Base-by-base conservation (phyloP, 1,284 basidiomycete species). In the Trichosporon coremiiforme region DNA sequence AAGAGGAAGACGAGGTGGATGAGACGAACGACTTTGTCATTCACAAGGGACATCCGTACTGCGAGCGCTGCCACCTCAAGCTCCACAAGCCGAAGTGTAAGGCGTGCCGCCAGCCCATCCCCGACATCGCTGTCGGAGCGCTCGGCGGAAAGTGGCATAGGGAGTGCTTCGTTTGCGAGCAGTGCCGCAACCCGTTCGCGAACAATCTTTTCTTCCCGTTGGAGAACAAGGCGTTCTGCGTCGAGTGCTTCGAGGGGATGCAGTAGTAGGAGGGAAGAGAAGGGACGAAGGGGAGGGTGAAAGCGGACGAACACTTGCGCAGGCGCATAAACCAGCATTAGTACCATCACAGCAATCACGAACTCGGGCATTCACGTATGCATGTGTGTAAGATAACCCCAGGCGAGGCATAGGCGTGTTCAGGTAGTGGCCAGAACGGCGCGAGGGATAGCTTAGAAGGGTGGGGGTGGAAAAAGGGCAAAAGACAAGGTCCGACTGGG, bases 131-230 rank as follows among this genome's bases (percentile, higher is more conserved):
- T 1, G 89, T 98, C 7, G 92, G 92, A 80, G 95, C 95, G 2
- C 85, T 98, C 55, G 92, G 92, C 0, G 91, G 90, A 38, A 94
- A 94, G 83, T 99, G 92, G 90, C 97, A 96, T 83, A 90, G 90
- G 85, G 87, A 89, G 71, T 99, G 96, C 84, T 98, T 99, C 78
- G 88, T 90, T n/a, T 99, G 96, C 81, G 86, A 95, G 93, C 84
- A 87, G 64, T 96, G 94, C 82, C 85, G 89, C 35, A 86, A 87
- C 65, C 91, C 92, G 3, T 95, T 96, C 76, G 90, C 91, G 53
- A 89, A 93, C 72, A 90, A 90, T 4, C 88, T 91, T 38, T 95
- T 95, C 85, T 94, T 95, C 84, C 87, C 94, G 76, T 86, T 91
- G 70, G 89, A 89, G 33, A 89, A 90, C 22, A 87, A 89, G 75